Base-by-base conservation (phyloP, 805 yeast species). In the Teunomyces barrocoloradensis region DNA sequence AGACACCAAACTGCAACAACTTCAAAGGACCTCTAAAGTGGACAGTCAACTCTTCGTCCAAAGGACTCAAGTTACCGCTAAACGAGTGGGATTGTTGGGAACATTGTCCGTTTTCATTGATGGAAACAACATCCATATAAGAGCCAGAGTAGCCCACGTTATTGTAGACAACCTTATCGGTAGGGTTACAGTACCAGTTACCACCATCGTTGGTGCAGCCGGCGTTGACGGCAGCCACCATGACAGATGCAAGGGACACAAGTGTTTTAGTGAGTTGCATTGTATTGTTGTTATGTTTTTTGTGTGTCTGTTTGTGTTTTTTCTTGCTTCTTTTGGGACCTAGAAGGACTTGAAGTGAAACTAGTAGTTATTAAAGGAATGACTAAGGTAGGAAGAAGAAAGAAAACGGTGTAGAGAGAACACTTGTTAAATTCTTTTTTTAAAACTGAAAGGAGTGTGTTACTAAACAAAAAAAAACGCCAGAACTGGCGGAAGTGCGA, bases 1-100 rank as follows among this genome's bases (percentile, higher is more conserved):
- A 94, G 47, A 89, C 97, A 68, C 91, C 97, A 63, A 94, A 89
- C 71, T 89, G 89, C 61, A 75, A 71, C 64, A 89, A 80, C 64
- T 80, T 77, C 57, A 89, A 62, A 32, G 96, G 96, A 59, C 96
- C 96, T 76, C 96, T 85, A 77, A 89, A 86, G 68, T 89, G 96
- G 50, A 89, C 83, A 30, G 95, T 84, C 52, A 89, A 72, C 68
- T 89, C 96, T 74, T 89, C 94, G 67, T 88, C 85, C 53, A 89
- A 75, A 34, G 96, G 96, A 46, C 91, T 69, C 66, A 88, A 68
- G 49, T 80, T 59, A 46, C 96, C 96, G 12, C 84, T 74, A 75
- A 89, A 86, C 6, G 83, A 61, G 34, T 59, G 55, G 18, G 82
- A 47, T 43, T 72, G 58, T 53, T 81, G 84, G n/a, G 85, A 60